phyloP scores from a whole-genome alignment of 805 yeast genomes.

The Grigorovia transvaalensis region DNA sequence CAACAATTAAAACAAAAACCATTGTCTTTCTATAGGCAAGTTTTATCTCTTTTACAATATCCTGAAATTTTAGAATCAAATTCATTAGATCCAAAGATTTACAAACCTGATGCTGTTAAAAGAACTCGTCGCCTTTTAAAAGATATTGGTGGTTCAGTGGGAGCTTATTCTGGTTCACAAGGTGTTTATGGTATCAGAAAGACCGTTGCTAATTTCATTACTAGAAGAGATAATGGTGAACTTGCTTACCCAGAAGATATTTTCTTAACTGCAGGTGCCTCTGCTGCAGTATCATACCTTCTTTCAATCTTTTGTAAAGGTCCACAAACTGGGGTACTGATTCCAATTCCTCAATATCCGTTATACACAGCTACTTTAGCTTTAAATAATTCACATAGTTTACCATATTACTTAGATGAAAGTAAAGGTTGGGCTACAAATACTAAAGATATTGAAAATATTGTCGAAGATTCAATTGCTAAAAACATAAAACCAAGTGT shows the following conservation, averaged over 20 bases:
- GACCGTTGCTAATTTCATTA: slow-evolving; percentile 72
- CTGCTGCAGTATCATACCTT: slow-evolving; percentile 79
- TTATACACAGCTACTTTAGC: slow-evolving; percentile 92
- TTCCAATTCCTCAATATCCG: slow-evolving; percentile 98
- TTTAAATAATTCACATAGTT: slow-evolving; percentile 66
- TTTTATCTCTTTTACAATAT: slow-evolving; percentile 73
- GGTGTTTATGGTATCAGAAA: slow-evolving; percentile 68
- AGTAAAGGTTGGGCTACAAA: slow-evolving; percentile 74
- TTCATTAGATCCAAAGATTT: slow-evolving; percentile 18
- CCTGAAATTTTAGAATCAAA: slow-evolving; percentile 49
- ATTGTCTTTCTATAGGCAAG: slow-evolving; percentile 89
- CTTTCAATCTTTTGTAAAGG: slow-evolving; percentile 62
- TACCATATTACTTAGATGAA: slow-evolving; percentile 84
- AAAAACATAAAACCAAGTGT: slow-evolving; percentile 60
- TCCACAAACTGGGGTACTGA: slow-evolving; percentile 63
- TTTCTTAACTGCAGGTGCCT: slow-evolving; percentile 88
- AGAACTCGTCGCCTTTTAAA: slow-evolving; percentile 56
- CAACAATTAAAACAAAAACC: slow-evolving; percentile 95
- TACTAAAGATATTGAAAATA: slow-evolving; percentile 47
- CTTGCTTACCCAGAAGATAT: slow-evolving; percentile 59
- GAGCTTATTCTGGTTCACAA: slow-evolving; percentile 92
- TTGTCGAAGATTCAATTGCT: slow-evolving; percentile 38
- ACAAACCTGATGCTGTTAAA: slow-evolving; percentile 58
- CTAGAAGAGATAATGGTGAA: slow-evolving; percentile 68
- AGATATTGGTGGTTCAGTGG: slow-evolving; percentile 65